These are phyloP conservation scores for Metschnikowia cerradonensis DNA, from an alignment of 805 yeast genomes.

Conservation along the genomic window DNA sequence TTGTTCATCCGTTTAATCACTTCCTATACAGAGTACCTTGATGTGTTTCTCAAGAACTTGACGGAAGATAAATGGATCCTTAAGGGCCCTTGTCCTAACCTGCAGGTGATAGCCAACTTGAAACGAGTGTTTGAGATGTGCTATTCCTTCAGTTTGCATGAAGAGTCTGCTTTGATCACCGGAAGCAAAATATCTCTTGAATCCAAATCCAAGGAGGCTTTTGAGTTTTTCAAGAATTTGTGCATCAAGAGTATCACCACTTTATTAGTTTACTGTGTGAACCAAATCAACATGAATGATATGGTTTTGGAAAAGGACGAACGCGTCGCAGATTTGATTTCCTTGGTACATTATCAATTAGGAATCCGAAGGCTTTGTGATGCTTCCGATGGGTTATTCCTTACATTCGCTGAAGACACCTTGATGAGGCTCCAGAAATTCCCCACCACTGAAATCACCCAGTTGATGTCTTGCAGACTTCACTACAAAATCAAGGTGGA, in stretches of 20 bases:
- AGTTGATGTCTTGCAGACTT: slow-evolving; percentile 73
- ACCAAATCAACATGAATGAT: slow-evolving; percentile 2
- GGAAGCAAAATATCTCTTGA: slow-evolving; percentile 39
- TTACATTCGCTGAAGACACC: slow-evolving; percentile 54
- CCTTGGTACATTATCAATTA: slow-evolving; percentile 65
- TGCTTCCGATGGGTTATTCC: slow-evolving; percentile 54
- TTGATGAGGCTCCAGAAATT: slow-evolving; percentile 46
- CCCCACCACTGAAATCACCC: slow-evolving; percentile 64
- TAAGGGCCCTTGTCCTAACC: slow-evolving; percentile 4
- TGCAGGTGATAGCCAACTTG: slow-evolving; percentile 19
- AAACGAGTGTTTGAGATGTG: slow-evolving; percentile 37
- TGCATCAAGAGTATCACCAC: slow-evolving; percentile 36
- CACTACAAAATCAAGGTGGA: slow-evolving; percentile 62
- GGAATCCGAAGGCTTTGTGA: slow-evolving; percentile 72
- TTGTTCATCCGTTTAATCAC: slow-evolving; percentile 49
- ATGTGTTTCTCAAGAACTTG: slow-evolving; percentile 28
- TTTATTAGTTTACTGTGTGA: slow-evolving; percentile 35
- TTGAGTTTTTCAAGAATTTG: slow-evolving; percentile 43
- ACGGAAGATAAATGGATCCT: slow-evolving; percentile 33
- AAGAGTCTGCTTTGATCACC: slow-evolving; percentile 44
- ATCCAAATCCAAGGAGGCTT: slow-evolving; percentile 40
- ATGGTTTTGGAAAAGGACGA: slow-evolving; percentile 16
- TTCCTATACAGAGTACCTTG: slow-evolving; percentile 50
- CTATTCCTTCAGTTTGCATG: slow-evolving; percentile 49
- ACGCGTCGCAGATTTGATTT: slow-evolving; percentile 42